Evolutionary conservation across 2,329 filamentous ascomycete genomes (phyloP), one percentile per base, ranked within the genome.

Genomic region (Verticillium isaacii): DNA sequence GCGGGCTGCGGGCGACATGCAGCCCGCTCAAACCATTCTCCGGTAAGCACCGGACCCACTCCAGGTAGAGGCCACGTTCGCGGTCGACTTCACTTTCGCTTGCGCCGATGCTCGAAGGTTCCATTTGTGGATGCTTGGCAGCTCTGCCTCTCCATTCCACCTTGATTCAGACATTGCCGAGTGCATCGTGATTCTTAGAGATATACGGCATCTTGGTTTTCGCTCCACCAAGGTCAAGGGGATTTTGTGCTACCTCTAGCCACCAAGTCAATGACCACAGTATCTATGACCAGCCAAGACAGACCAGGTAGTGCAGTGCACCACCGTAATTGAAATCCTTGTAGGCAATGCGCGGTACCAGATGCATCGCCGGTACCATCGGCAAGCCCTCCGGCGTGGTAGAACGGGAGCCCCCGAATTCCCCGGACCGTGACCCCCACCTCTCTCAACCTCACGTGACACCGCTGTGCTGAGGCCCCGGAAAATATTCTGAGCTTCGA

Each of bases 401-500:
- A 23, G n/a, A 23, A 25, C 45, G 45, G 45, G 19, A 12, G n/a
- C 45, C 45, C 45, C 45, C 45, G n/a, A 52, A 52, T 52, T 25
- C 45, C 45, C 45, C 45, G 45, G 45, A 52, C 45, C 19, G 45
- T 29, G 45, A 52, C 45, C 45, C 45, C 45, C 45, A 52, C 45
- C 5, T 11, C 11, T 52, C 6, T 9, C 45, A 52, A 12, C 19
- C 7, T 52, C 63, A 65, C 63, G 63, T 65, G 63, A 65, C 15
- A 14, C 55, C 32, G 3, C 19, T 23, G 19, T 55, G 55, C 59
- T 63, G 59, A 57, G 55, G 56, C 45, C 60, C 50, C 60, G 62
- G 62, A 62, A 62, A 57, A 64, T 64, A 62, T 60, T 63, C 57
- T 56, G 17, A 56, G 54, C 54, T 32, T 23, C 57, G 29, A 32